Conservation (phyloP, 2,329 filamentous ascomycete genomes). For the Cryphonectria naterciae region DNA sequence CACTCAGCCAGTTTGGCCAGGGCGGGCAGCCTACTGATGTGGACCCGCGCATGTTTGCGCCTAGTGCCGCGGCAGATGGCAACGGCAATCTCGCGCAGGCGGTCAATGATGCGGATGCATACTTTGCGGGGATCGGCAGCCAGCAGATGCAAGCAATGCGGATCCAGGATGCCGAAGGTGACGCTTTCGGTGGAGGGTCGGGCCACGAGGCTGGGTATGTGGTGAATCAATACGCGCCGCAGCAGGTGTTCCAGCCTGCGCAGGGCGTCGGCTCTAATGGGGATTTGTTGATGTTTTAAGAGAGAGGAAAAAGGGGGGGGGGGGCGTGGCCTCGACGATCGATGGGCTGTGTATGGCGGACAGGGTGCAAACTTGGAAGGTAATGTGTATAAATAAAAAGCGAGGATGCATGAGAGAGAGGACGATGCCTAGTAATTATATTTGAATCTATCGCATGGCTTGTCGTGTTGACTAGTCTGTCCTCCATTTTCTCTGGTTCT, state of each 20-base stretch:
- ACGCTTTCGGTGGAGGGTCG: conserved; percentile 62
- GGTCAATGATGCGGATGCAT: conserved; percentile 83
- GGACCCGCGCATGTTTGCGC: conserved; percentile 45
- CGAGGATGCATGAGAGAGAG: neutral
- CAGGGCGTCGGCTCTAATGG: conserved; percentile 68
- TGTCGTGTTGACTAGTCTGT: neutral
- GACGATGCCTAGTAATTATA: conserved; percentile 2
- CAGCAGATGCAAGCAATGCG: conserved; percentile 75
- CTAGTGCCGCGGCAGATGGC: conserved; percentile 40
- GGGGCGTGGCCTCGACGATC: neutral
- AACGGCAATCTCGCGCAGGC: conserved; percentile 65
- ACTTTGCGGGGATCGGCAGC: conserved; percentile 79
- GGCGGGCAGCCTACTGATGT: conserved; percentile 57
- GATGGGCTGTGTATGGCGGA: neutral
- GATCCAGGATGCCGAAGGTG: conserved; percentile 62
- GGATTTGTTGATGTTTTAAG: conserved; percentile 69
- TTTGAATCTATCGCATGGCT: neutral
- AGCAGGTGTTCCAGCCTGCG: conserved; percentile 74
- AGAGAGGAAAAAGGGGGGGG: no score
- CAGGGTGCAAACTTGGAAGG: neutral
- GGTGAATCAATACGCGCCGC: conserved; percentile 80
- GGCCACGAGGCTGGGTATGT: conserved; percentile 64
- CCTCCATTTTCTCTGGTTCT: neutral
- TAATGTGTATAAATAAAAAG: neutral
- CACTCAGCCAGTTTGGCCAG: conserved; percentile 61